Evolutionary conservation across 2,329 filamentous ascomycete genomes (phyloP), one percentile per base, ranked within the genome.

Genomic region (Colletotrichum tanaceti): DNA sequence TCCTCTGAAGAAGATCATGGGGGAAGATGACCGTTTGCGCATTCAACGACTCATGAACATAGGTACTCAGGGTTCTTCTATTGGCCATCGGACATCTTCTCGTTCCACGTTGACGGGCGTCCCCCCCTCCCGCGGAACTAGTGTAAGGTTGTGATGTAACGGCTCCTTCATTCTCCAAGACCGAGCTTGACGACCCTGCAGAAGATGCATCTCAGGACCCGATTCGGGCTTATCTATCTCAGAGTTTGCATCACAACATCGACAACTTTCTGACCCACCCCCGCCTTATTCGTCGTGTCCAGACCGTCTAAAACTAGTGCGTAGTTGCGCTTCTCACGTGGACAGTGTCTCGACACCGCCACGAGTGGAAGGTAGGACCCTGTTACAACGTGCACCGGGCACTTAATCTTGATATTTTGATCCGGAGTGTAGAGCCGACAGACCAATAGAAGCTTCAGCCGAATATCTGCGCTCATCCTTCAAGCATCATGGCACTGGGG

Each of bases 161-260:
- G 46, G 38, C 32, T 60, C 24, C 49, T 28, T 20, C 24, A 39
- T 55, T 65, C 53, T 44, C 24, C 61, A 59, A 68, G 14, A 59
- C 61, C 53, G 10, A 46, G 55, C 49, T 32, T 50, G 49, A 22
- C 50, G 43, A 44, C 43, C 62, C 66, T 69, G 66, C 66, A 65
- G 57, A 66, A 66, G 54, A 65, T 69, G 66, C 66, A 65, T 66
- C 55, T 60, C 55, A 38, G 62, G 28, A 69, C 28, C 66, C 66
- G 43, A 69, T 66, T 69, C 24, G 35, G 66, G 66, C 66, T 69
- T 69, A 69, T 69, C 66, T 69, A 57, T 39, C 41, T 69, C 66
- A 69, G 53, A 65, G 62, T 61, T 69, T 69, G 62, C 66, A 66
- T 69, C 62, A 57, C 61, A 61, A 43, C 50, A 58, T 39, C 39